Evolutionary conservation across 2,329 filamentous ascomycete species (phyloP), one percentile per base, ranked within the genome.

Genomic region (Leptosphaerulina australis): DNA sequence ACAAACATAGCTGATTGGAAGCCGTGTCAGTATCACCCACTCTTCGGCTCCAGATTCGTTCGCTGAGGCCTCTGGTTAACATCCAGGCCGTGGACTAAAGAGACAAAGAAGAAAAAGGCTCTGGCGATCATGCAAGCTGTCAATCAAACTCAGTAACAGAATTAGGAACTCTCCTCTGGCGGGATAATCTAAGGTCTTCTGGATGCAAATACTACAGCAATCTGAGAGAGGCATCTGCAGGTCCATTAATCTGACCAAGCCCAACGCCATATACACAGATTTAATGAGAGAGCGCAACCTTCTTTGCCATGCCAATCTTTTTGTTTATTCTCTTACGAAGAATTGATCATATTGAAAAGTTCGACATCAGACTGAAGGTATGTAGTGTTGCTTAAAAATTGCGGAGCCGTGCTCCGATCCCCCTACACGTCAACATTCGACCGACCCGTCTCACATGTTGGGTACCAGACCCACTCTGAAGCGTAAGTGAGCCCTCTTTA

Each of bases 321-420:
- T n/a, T n/a, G n/a, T n/a, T n/a, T n/a, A n/a, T n/a, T n/a, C n/a
- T n/a, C n/a, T n/a, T n/a, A n/a, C n/a, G n/a, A n/a, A n/a, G n/a
- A n/a, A n/a, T n/a, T n/a, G n/a, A n/a, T n/a, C n/a, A n/a, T n/a
- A n/a, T n/a, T n/a, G n/a, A n/a, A n/a, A n/a, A n/a, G n/a, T n/a
- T n/a, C n/a, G n/a, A n/a, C n/a, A n/a, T n/a, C n/a, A n/a, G n/a
- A n/a, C 24, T 25, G 9, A 17, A 29, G 17, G 10, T 12, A 3
- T 44, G 4, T 12, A 12, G 6, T 22, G 30, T 5, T 17, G 24
- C 30, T 17, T 31, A 9, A 14, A 12, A 5, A 17, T 20, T 36
- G 25, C 30, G 37, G 37, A 36, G 46, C 33, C 20, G 33, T 29
- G 31, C 45, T 41, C 30, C 18, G 37, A 25, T 29, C 21, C 18